Percentiles rank a stretch among this genome's conserved stretches.
Evolutionary conservation across 129 eudicot genomes (phyloP).

Genomic region (Lonicera japonica): DNA sequence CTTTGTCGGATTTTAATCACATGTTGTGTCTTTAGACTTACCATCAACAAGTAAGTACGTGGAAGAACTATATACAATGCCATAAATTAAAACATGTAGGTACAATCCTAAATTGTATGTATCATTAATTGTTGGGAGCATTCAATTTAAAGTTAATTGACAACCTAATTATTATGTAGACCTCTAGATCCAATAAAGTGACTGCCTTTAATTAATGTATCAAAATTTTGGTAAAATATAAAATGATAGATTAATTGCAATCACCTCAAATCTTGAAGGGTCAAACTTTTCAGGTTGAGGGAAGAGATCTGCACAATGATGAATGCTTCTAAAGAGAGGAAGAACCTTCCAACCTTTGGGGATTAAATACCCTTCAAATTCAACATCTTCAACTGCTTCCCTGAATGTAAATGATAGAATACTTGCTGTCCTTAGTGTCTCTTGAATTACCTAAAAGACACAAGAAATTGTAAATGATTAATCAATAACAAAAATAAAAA

Average conservation of each 20-base stretch:
- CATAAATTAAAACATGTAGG: no score
- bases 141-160: no score
- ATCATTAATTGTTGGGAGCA: no score
- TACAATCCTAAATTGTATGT: no score
- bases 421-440: conserved; percentile 69
- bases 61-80: no score
- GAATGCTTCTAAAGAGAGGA: conserved; percentile 86
- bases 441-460: conserved; percentile 61
- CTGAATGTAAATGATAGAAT: conserved; percentile 85
- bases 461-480: neutral
- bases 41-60: no score
- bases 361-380: conserved; percentile 69
- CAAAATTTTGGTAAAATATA: no score
- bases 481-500: neutral
- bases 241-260: neutral
- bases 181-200: no score
- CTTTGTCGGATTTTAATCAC: no score
- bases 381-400: conserved; percentile 87
- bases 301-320: conserved; percentile 60
- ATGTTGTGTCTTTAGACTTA: no score
- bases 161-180: no score
- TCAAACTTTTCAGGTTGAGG: conserved; percentile 83
- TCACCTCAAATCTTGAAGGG: conserved; percentile 94
- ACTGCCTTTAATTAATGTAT: no score
- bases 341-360: conserved; percentile 98